Evolutionary conservation across 768 basidiomycete genomes (phyloP).

Genomic region (Antrodiella citrinella): DNA sequence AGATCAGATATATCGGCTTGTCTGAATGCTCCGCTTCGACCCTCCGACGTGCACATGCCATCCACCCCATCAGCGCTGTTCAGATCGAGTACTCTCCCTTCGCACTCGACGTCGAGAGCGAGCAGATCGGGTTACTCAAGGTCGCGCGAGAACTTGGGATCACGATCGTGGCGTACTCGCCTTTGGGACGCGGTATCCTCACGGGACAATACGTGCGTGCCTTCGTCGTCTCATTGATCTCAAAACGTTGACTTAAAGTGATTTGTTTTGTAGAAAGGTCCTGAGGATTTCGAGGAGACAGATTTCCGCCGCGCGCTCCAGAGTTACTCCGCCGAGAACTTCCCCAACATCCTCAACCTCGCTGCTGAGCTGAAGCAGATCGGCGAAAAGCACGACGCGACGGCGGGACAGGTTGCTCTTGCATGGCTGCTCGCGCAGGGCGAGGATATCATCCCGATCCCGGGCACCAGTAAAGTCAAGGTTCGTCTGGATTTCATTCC

Average conservation of each 20-base stretch:
- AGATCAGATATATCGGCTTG: slow-evolving; percentile 28
- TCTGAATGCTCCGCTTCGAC: slow-evolving; percentile 26
- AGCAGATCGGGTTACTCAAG: slow-evolving; percentile 23
- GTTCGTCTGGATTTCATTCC: slow-evolving; percentile 7
- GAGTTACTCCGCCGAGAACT: slow-evolving; percentile 25
- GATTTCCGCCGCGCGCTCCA: slow-evolving; percentile 31
- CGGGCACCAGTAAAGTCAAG: slow-evolving; percentile 16
- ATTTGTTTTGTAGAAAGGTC: slow-evolving; percentile 23
- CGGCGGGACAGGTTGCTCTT: slow-evolving; percentile 27
- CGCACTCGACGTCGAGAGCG: slow-evolving; percentile 28
- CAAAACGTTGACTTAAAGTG: neutral
- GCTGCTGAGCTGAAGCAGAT: slow-evolving; percentile 13
- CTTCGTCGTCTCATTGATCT: neutral
- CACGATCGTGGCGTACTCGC: slow-evolving; percentile 34
- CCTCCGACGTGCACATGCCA: slow-evolving; percentile 29
- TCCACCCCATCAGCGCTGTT: slow-evolving; percentile 29
- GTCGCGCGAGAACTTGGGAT: slow-evolving; percentile 34
- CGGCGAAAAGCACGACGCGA: slow-evolving; percentile 17
- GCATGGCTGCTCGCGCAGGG: slow-evolving; percentile 23
- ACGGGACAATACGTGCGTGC: slow-evolving; percentile 35
- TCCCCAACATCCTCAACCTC: slow-evolving; percentile 27
- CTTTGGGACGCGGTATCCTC: slow-evolving; percentile 40
- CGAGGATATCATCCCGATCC: slow-evolving; percentile 22
- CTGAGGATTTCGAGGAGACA: slow-evolving; percentile 30
- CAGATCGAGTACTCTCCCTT: slow-evolving; percentile 32